phyloP scores from a whole-genome alignment of 2,329 filamentous ascomycete species.

The Calonectria multiphialidica region DNA sequence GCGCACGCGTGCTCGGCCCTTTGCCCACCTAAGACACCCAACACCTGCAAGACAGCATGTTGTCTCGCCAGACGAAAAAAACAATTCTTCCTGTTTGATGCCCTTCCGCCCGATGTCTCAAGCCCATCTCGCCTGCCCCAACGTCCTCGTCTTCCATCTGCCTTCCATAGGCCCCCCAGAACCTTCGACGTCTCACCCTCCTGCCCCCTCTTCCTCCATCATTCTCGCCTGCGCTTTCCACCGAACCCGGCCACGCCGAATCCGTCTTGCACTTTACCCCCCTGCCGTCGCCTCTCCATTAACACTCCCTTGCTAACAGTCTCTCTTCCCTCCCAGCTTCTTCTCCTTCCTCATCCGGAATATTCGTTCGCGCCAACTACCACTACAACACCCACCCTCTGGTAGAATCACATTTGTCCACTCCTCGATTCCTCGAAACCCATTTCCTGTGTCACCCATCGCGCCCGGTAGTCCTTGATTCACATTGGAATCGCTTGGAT shows the following conservation, averaged over 20 bases:
- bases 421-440: constrained; percentile 38
- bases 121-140: constrained; percentile 14
- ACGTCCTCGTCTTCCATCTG: constrained; percentile 24
- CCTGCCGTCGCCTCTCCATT: not conserved
- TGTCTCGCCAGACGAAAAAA: constrained; percentile 23
- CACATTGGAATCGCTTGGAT: constrained; percentile 28
- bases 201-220: not conserved
- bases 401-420: constrained; percentile 22
- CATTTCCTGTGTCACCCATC: constrained; percentile 28
- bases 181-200: constrained; percentile 16
- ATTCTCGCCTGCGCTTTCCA: constrained; percentile 4
- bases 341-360: constrained; percentile 34
- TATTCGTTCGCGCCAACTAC: constrained; percentile 29
- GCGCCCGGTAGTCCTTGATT: constrained; percentile 27
- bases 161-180: constrained; percentile 29
- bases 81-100: constrained; percentile 29
- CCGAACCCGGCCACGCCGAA: not conserved
- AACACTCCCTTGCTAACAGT: constrained; percentile 17
- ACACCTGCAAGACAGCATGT: constrained; percentile 25
- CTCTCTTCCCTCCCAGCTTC: constrained; percentile 30
- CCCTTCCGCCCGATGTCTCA: constrained; percentile 32
- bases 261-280: not conserved
- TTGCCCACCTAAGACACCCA: constrained; percentile 32
- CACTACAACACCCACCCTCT: constrained; percentile 29
- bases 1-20: constrained; percentile 37